phyloP scores from a whole-genome alignment of 2,329 filamentous ascomycete species.

The Cladophialophora bantiana region DNA sequence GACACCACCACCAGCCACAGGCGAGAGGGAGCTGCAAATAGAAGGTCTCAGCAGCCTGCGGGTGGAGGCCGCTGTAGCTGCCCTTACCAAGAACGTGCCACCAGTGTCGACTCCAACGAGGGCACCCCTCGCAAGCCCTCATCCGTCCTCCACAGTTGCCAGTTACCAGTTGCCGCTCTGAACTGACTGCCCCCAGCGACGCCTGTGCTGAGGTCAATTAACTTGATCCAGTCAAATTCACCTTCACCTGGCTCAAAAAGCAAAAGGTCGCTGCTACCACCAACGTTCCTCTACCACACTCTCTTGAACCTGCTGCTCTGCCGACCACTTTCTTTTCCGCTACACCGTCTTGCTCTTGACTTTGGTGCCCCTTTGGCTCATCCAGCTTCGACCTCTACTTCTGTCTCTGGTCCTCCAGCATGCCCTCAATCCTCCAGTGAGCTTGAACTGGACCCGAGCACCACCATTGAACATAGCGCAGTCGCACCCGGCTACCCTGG shows the following conservation, averaged over 20 bases:
- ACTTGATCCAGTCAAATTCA: constrained; percentile 5
- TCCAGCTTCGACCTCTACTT: background rate
- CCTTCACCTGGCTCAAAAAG: background rate
- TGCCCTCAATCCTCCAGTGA: constrained; percentile 13
- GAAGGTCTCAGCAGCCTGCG: constrained; percentile 12
- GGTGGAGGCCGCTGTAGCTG: background rate
- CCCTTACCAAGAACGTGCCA: background rate
- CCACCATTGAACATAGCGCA: constrained; percentile 23
- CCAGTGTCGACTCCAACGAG: constrained; percentile 5
- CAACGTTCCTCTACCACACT: constrained; percentile 2
- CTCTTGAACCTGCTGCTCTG: background rate
- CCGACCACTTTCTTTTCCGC: constrained; percentile 1
- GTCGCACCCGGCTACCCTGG: constrained; percentile 32
- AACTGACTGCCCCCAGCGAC: background rate
- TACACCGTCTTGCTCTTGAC: background rate
- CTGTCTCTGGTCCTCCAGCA: constrained; percentile 7
- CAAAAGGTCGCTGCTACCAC: constrained; percentile 9
- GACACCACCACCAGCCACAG: constrained; percentile 26
- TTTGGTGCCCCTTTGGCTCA: background rate
- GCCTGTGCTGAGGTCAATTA: constrained; percentile 7
- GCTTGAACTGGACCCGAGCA: constrained; percentile 17
- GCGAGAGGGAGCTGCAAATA: constrained; percentile 20
- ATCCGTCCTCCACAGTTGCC: constrained; percentile 8
- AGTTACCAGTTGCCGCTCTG: constrained; percentile 20
- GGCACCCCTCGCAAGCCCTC: constrained; percentile 18